Base-by-base conservation (phyloP, 1,284 basidiomycete genomes). In the Ganoderma multipileum region DNA sequence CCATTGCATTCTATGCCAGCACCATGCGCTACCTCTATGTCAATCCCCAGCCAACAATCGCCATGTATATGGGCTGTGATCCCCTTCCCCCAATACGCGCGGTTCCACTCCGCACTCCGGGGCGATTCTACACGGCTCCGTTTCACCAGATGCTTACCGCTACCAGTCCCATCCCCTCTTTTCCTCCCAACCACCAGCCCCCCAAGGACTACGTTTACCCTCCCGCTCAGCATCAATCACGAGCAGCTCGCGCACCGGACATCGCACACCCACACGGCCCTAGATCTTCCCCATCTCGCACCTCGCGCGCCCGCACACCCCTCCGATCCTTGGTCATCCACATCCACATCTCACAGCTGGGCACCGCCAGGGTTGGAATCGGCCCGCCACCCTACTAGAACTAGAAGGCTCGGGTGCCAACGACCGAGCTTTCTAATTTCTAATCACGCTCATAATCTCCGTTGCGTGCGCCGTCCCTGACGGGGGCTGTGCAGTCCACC, bases 281-380 rank as follows among this genome's bases (percentile, higher is more conserved):
- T 55, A 55, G 52, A 55, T 33, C 52, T 55, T 33, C 52, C 52
- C 28, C 52, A 18, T 55, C 52, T 55, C 30, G 52, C 30, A 26
- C 23, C 12, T 23, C 47, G 26, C 23, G 2, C 9, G 23, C 44
- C 7, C 44, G 20, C 44, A 8, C 23, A 26, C 47, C 14, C 52
- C 28, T 33, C 14, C 28, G 30, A 30, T 30, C 52, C 47, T 50
- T 50, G 47, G 47, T 55, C 28, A 55, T 33, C 30, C 23, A 30
- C 28, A 55, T 33, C 30, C 23, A 30, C 28, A 55, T 33, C 30
- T 55, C 28, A 23, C 47, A 20, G 23, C 23, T 11, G 47, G 26
- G 23, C 23, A 50, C 23, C 47, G 47, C 47, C 23, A 26, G 47
- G 23, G 47, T 12, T 26, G 47, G 11, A 23, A 26, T 50, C 23